Conservation (phyloP, 2,329 filamentous ascomycete genomes). For the Talaromyces sp. region DNA sequence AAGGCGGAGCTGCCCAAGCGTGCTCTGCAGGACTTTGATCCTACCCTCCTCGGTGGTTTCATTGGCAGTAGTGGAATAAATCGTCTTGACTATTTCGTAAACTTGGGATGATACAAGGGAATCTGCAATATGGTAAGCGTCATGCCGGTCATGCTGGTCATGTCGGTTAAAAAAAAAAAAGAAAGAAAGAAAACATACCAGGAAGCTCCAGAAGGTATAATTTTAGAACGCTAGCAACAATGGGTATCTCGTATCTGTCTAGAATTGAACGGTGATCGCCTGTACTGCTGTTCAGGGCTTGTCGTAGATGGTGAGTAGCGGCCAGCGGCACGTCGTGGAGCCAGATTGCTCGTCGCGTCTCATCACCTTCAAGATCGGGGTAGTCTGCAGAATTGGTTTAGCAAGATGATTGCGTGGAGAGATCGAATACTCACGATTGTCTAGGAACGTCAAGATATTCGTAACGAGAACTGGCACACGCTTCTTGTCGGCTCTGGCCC, state of each 20-base stretch:
- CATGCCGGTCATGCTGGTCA: too few relatives aligned
- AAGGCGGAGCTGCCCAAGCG: conserved; percentile 85
- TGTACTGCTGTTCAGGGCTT: conserved; percentile 82
- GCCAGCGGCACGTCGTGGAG: conserved; percentile 82
- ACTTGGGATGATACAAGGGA: conserved; percentile 98
- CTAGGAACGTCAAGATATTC: conserved; percentile 86
- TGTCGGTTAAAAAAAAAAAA: too few relatives aligned
- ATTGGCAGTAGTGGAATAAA: conserved; percentile 77
- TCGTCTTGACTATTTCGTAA: conserved; percentile 97
- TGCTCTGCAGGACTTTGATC: conserved; percentile 88
- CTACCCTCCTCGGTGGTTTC: conserved; percentile 73
- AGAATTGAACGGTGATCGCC: conserved; percentile 69
- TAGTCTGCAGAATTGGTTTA: conserved; percentile 54
- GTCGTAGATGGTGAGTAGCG: conserved; percentile 78
- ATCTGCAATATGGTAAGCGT: conserved; percentile 50
- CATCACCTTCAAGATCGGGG: conserved; percentile 93
- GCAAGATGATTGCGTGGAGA: not conserved
- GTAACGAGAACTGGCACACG: conserved; percentile 90
- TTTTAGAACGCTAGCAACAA: conserved; percentile 87
- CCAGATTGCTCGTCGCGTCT: conserved; percentile 89
- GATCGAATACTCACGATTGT: conserved; percentile 57
- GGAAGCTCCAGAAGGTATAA: conserved; percentile 92
- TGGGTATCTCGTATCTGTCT: conserved; percentile 85
- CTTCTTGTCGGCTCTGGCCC: conserved; percentile 89
- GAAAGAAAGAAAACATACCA: conserved; percentile 51